phyloP scores from a whole-genome alignment of 208 protist genomes.

The Baffinella frigidus region DNA sequence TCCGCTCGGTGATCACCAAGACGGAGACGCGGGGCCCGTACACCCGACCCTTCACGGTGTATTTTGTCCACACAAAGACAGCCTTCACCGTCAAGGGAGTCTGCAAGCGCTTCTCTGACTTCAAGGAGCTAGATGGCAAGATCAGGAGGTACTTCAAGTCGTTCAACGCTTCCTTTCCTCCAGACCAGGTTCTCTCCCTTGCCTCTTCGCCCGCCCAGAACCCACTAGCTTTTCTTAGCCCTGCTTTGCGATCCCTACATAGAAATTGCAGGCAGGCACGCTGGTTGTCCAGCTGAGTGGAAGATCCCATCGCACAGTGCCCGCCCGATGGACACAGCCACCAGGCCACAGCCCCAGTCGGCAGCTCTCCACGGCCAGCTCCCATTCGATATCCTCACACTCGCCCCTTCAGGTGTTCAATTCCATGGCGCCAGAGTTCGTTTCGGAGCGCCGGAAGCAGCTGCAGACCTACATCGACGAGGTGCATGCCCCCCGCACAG shows the following conservation, averaged over 20 bases:
- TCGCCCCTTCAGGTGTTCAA: background rate
- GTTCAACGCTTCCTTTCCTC: background rate
- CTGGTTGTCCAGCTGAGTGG: no score
- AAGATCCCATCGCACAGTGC: background rate
- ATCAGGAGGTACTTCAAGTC: background rate
- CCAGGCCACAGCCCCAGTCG: no score
- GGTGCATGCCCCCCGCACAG: no score
- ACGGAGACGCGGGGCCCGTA: conserved; percentile 29
- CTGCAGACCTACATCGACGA: conserved; percentile 47
- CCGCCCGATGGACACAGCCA: no score
- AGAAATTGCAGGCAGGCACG: no score
- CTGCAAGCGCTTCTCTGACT: conserved; percentile 55
- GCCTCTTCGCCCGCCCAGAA: background rate
- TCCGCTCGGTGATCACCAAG: conserved; percentile 53
- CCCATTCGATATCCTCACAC: no score
- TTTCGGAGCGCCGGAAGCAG: conserved; percentile 42
- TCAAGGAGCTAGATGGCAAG: conserved; percentile 38
- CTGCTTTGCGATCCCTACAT: background rate
- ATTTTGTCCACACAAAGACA: conserved; percentile 58
- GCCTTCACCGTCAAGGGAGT: conserved; percentile 56
- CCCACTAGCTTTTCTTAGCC: no score
- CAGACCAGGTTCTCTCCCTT: background rate
- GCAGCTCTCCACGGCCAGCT: no score
- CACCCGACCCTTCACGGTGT: conserved; percentile 55
- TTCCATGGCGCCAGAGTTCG: conserved; percentile 24